phyloP scores from a whole-genome alignment of 2,329 filamentous ascomycete species.

The Colletotrichum tropicicola region DNA sequence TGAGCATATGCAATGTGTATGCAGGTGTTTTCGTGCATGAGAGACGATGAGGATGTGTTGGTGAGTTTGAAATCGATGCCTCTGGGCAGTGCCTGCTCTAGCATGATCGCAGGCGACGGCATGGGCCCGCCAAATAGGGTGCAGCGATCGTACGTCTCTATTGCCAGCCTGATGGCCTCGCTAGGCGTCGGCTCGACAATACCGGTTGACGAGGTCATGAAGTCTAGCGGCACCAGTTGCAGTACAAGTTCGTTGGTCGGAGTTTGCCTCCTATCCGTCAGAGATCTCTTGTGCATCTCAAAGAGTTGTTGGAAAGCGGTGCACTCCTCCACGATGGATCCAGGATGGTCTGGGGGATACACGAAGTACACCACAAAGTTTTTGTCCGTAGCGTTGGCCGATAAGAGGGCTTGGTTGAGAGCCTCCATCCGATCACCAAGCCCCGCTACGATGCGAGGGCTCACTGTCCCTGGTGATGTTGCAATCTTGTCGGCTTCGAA shows the following conservation, averaged over 20 bases:
- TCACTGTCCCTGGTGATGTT: slow-evolving; percentile 21
- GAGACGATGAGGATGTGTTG: slow-evolving; percentile 73
- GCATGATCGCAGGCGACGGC: slow-evolving; percentile 75
- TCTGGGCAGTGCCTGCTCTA: slow-evolving; percentile 76
- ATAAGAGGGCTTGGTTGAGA: slow-evolving; percentile 56
- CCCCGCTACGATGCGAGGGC: slow-evolving; percentile 38
- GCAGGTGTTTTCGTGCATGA: slow-evolving; percentile 81
- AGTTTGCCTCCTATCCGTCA: slow-evolving; percentile 53
- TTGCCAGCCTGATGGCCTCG: slow-evolving; percentile 70
- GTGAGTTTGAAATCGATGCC: slow-evolving; percentile 80
- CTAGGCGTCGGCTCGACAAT: slow-evolving; percentile 69
- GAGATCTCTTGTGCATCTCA: slow-evolving; percentile 65
- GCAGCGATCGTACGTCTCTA: slow-evolving; percentile 83
- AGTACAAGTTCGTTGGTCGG: slow-evolving; percentile 74
- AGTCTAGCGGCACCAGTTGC: slow-evolving; percentile 76
- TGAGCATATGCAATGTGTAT: slow-evolving; percentile 83
- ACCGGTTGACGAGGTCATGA: slow-evolving; percentile 70
- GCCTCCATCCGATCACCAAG: slow-evolving; percentile 58
- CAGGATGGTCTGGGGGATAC: slow-evolving; percentile 71
- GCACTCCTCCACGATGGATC: slow-evolving; percentile 75
- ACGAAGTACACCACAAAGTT: slow-evolving; percentile 82
- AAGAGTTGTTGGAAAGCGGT: slow-evolving; percentile 78
- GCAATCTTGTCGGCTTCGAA: slow-evolving; percentile 57
- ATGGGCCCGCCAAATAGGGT: slow-evolving; percentile 63
- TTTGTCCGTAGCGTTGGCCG: slow-evolving; percentile 52